A percentile compares a stretch with the other conserved stretches of the same genome.
Evolutionary conservation across 1,284 basidiomycete species (phyloP).

Genomic region (Caloboletus firmus): DNA sequence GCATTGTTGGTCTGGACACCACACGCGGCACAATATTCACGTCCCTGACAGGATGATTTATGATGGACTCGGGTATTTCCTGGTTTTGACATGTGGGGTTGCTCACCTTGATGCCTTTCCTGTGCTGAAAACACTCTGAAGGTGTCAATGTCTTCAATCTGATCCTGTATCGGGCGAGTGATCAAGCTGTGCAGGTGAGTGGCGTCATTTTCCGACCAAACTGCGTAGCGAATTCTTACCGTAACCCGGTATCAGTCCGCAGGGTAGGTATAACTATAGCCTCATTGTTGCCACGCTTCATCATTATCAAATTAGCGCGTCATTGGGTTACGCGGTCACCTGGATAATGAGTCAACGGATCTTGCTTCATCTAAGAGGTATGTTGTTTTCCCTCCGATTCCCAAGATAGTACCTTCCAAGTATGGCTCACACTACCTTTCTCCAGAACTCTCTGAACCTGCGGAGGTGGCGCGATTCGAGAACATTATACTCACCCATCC

Average conservation of each 20-base stretch:
- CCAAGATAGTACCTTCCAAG: background rate
- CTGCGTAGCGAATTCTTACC: background rate
- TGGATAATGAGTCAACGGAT: conserved; percentile 44
- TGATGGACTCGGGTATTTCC: conserved; percentile 37
- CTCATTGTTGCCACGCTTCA: background rate
- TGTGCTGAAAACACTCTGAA: conserved; percentile 10
- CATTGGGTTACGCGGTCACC: conserved; percentile 38
- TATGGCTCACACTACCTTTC: background rate
- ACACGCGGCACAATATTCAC: conserved; percentile 4
- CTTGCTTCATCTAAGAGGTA: conserved; percentile 36
- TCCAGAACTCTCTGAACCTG: conserved; percentile 30
- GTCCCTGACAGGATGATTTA: conserved; percentile 33
- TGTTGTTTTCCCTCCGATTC: background rate
- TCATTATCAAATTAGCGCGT: conserved; percentile 23
- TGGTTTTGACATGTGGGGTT: conserved; percentile 31
- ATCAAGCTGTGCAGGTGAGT: conserved; percentile 27
- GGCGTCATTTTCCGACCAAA: conserved; percentile 12
- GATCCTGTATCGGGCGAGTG: conserved; percentile 24
- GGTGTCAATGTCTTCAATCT: conserved; percentile 33
- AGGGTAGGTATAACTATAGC: conserved; percentile 25
- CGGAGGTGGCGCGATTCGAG: conserved; percentile 27
- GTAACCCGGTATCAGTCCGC: conserved; percentile 24
- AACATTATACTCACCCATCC: conserved; percentile 32
- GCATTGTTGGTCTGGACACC: background rate
- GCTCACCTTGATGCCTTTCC: background rate